Evolutionary conservation across 129 eudicot species (phyloP).

Genomic region (Helichrysum umbraculigerum): DNA sequence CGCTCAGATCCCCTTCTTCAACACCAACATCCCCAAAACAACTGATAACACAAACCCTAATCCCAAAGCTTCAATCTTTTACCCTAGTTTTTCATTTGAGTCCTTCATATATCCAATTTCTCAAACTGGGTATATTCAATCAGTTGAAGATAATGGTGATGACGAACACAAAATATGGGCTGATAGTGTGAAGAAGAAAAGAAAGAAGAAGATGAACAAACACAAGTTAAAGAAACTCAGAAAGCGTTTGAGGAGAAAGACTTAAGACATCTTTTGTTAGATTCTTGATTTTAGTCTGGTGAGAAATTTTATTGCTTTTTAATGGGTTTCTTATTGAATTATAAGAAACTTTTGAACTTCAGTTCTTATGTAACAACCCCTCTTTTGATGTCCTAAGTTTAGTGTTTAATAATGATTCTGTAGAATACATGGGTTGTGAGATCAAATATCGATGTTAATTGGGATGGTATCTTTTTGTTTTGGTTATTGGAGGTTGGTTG

Average conservation of each 20-base stretch:
- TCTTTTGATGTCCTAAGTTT: not conserved
- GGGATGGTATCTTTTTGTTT: not conserved
- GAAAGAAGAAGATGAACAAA: constrained; percentile 93
- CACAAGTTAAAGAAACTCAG: constrained; percentile 87
- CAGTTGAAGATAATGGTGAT: constrained; percentile 27
- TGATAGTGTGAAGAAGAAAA: constrained; percentile 93
- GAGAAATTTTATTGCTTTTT: constrained; percentile 1
- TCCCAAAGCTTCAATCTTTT: constrained; percentile 13
- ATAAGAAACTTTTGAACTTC: not conserved
- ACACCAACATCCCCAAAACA: constrained; percentile 6
- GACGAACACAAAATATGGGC: constrained; percentile 52
- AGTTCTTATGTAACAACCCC: not conserved
- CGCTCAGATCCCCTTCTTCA: constrained; percentile 22
- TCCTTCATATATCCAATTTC: constrained; percentile 47
- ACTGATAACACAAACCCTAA: constrained; percentile 16
- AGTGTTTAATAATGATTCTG: constrained; percentile 1
- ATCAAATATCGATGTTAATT: not conserved
- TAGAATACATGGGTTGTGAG: constrained; percentile 3
- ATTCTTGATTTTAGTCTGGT: constrained; percentile 17
- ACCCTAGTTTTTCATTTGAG: constrained; percentile 65
- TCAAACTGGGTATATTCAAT: constrained; percentile 29
- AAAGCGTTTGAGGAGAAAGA: constrained; percentile 69
- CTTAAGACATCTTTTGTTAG: constrained; percentile 17
- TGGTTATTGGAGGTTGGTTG: not conserved
- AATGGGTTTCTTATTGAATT: constrained; percentile 21